Evolutionary conservation across 1,284 basidiomycete genomes (phyloP), one percentile per base, ranked within the genome.

Genomic region (Melampsora larici-populina): DNA sequence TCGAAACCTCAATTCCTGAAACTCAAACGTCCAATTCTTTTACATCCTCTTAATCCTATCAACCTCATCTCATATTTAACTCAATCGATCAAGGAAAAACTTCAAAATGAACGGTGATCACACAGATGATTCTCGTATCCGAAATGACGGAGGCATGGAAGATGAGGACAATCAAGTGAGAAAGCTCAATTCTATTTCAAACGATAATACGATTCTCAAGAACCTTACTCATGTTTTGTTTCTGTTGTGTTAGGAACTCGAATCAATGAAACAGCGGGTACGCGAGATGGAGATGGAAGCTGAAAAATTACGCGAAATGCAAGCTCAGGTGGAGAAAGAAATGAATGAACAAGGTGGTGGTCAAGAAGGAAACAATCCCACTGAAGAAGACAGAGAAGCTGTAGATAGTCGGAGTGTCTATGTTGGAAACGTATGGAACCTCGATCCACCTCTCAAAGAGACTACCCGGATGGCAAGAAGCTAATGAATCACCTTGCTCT

Each of bases 331-430:
- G 79, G 91, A 92, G 81, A 88, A 89, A 70, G 82, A 80, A 24
- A 75, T 78, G 83, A 78, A 69, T 72, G 79, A 62, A 68, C 76
- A 40, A 65, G 76, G 75, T 31, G 78, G 67, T 90, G 91, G 46
- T 89, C 87, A 84, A 7, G 63, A 65, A 67, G 75, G 76, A 21
- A 67, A 31, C 29, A 49, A 69, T 68, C 18, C 79, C 26, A 79
- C 79, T 40, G 83, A 87, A 72, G 87, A 88, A 78, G 85, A 85
- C 65, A 84, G 86, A 67, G 87, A 90, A 58, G 86, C 88, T 60
- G 90, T 95, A 21, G 97, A 99, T 85, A 85, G 86, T 79, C 88
- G 95, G 83, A 97, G 94, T 86, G 86, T 99, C 72, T 98, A 95
- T 84, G 92, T 99, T 80, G 97, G 97, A 65, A 99, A 99, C 85